phyloP scores from a whole-genome alignment of 2,329 filamentous ascomycete species.

The Colletotrichum simmondsii region DNA sequence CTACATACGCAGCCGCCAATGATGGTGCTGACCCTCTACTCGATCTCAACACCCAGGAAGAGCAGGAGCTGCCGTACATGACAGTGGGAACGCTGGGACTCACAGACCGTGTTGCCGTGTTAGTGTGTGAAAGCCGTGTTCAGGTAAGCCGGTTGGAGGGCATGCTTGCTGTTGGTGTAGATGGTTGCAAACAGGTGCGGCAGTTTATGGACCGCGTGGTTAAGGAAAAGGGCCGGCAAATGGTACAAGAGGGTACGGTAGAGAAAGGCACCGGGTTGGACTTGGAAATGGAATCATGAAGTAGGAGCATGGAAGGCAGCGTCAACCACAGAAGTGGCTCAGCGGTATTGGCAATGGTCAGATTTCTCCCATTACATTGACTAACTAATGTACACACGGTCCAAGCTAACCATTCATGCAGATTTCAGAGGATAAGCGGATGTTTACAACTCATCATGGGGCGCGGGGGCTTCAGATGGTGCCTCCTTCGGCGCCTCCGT shows the following conservation, averaged over 20 bases:
- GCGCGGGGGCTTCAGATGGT: conserved; percentile 41
- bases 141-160: conserved; percentile 85
- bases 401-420: conserved; percentile 18
- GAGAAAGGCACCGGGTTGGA: conserved; percentile 59
- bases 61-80: conserved; percentile 88
- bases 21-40: conserved; percentile 80
- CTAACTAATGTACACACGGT: conserved; percentile 15
- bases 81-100: conserved; percentile 85
- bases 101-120: conserved; percentile 79
- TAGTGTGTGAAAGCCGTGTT: conserved; percentile 90
- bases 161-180: conserved; percentile 92
- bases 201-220: conserved; percentile 85
- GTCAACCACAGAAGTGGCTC: conserved; percentile 17
- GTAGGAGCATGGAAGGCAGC: conserved; percentile 18
- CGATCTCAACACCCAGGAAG: conserved; percentile 82
- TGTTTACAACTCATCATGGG: conserved; percentile 63
- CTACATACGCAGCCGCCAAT: conserved; percentile 72
- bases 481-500: conserved; percentile 50
- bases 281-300: conserved; percentile 61
- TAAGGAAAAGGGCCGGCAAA: conserved; percentile 73
- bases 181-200: conserved; percentile 89
- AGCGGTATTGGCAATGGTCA: conserved; percentile 14
- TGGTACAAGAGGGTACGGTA: conserved; percentile 67
- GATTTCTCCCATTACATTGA: conserved; percentile 12
- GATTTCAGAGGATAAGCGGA: neutral